A percentile compares a stretch with the other conserved stretches of the same genome.
These are phyloP conservation scores for Symmetrospora coprosmae DNA, from an alignment of 768 basidiomycete species.

Conservation along the genomic window DNA sequence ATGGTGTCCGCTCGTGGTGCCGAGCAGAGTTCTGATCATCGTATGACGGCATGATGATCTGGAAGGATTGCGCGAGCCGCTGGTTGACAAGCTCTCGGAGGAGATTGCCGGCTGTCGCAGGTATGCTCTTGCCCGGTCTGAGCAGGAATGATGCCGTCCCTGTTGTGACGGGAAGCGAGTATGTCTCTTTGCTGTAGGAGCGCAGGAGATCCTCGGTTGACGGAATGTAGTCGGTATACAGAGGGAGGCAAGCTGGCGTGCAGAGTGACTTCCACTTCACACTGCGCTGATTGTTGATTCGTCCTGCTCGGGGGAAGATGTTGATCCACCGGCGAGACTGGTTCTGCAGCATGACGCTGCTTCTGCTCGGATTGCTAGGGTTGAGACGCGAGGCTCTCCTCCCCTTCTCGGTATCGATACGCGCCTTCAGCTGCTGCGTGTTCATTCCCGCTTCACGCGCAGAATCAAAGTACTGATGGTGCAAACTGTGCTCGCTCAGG, in stretches of 20 bases:
- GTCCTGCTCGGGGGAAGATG: constrained; percentile 49
- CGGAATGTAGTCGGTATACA: constrained; percentile 81
- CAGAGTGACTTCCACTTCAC: constrained; percentile 81
- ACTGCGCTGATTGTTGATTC: constrained; percentile 58
- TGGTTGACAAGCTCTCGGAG: constrained; percentile 88
- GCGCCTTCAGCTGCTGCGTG: background rate
- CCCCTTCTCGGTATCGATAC: background rate
- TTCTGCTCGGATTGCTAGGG: constrained; percentile 27
- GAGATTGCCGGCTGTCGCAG: constrained; percentile 36
- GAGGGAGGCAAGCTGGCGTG: constrained; percentile 66
- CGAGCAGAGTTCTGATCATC: constrained; percentile 39
- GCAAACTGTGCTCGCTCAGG: constrained; percentile 12
- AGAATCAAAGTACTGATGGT: constrained; percentile 8
- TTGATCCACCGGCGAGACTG: constrained; percentile 77
- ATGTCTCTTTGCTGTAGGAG: constrained; percentile 46
- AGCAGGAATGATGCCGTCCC: constrained; percentile 82
- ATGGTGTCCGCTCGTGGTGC: background rate
- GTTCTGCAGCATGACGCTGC: constrained; percentile 16
- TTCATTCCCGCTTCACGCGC: background rate
- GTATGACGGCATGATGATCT: constrained; percentile 61
- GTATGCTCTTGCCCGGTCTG: constrained; percentile 44
- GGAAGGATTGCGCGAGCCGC: constrained; percentile 83
- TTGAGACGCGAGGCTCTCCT: constrained; percentile 19
- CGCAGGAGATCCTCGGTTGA: constrained; percentile 57
- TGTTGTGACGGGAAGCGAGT: constrained; percentile 68